These are phyloP conservation scores for Mycena galopus DNA, from an alignment of 768 basidiomycete genomes.

Conservation along the genomic window DNA sequence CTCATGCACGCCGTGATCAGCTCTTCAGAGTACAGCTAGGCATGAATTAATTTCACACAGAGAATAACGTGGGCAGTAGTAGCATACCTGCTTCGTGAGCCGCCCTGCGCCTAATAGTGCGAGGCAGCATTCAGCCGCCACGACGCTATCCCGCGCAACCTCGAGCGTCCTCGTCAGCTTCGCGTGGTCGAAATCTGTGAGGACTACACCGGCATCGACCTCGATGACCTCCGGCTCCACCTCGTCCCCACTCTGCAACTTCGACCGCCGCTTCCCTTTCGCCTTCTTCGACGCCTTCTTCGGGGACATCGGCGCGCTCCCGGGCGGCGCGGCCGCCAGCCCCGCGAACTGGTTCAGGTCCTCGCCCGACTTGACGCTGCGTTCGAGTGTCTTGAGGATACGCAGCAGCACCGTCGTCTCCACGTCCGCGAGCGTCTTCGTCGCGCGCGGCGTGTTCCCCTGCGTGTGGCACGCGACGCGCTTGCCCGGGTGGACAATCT, in stretches of 20 bases:
- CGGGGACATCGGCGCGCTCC: conserved; percentile 53
- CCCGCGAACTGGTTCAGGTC: conserved; percentile 77
- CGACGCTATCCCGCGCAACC: conserved; percentile 76
- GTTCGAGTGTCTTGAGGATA: conserved; percentile 81
- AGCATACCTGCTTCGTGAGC: conserved; percentile 85
- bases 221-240: conserved; percentile 50
- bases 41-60: conserved; percentile 2
- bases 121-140: conserved; percentile 88
- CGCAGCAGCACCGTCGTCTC: conserved; percentile 73
- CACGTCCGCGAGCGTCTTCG: conserved; percentile 66
- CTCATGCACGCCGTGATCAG: conserved; percentile 84
- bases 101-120: conserved; percentile 83
- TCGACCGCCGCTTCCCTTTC: conserved; percentile 56
- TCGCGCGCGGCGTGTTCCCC: conserved; percentile 60
- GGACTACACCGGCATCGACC: conserved; percentile 38
- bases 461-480: conserved; percentile 68
- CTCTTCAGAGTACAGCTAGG: conserved; percentile 95
- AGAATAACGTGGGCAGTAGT: neutral
- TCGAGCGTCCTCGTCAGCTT: conserved; percentile 67
- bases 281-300: conserved; percentile 50
- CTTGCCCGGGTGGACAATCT: conserved; percentile 77
- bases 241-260: conserved; percentile 58
- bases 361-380: conserved; percentile 83
- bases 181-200: conserved; percentile 64
- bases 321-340: conserved; percentile 33